Percentiles rank a stretch among this genome's conserved stretches.
Conservation (phyloP, 176 grass and related monocot genomes). For the Juncus effusus region DNA sequence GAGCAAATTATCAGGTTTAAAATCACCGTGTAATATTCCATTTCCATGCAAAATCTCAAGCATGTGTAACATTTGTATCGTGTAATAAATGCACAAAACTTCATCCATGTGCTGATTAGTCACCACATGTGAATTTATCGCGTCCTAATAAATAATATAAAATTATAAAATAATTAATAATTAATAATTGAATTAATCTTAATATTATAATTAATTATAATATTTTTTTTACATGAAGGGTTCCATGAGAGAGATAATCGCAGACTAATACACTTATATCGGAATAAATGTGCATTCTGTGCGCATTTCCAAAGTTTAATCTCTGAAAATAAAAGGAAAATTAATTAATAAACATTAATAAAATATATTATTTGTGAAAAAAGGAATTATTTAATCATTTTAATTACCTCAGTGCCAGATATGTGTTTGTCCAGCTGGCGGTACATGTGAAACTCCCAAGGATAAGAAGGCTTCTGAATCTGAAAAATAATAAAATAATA, state of each 20-base stretch:
- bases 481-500: constrained; percentile 32
- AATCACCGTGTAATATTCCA: constrained; percentile 86
- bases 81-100: constrained; percentile 92
- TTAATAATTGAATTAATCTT: constrained; percentile 9
- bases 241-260: constrained; percentile 77
- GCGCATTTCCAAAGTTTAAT: constrained; percentile 61
- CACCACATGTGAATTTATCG: constrained; percentile 67
- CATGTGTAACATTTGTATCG: constrained; percentile 76
- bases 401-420: constrained; percentile 58
- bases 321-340: constrained; percentile 48
- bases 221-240: constrained; percentile 66
- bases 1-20: constrained; percentile 94
- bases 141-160: constrained; percentile 50
- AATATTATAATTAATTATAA: background rate
- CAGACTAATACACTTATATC: constrained; percentile 72
- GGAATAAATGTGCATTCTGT: constrained; percentile 69
- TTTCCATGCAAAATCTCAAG: constrained; percentile 68
- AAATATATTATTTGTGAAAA: background rate
- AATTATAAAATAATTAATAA: background rate
- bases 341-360: constrained; percentile 24
- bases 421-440: constrained; percentile 78
- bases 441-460: constrained; percentile 99
- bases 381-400: constrained; percentile 8
- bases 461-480: constrained; percentile 73
- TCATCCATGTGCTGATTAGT: constrained; percentile 62